A percentile compares a stretch with the other conserved stretches of the same genome.
phyloP scores from a whole-genome alignment of 768 basidiomycete species.

The Nevesoporus exiguus region DNA sequence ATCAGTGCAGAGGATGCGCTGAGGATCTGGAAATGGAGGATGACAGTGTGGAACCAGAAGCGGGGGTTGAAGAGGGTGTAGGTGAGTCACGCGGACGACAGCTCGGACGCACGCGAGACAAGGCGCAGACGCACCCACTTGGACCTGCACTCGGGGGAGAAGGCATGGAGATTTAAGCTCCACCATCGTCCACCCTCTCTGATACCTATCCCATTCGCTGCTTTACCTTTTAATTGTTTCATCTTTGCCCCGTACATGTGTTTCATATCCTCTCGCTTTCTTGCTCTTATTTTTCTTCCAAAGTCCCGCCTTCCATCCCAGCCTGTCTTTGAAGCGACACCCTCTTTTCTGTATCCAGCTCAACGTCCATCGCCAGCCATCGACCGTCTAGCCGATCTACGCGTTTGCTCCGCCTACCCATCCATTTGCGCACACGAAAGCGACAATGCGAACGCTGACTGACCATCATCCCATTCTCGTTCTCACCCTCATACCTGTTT shows the following conservation, averaged over 20 bases:
- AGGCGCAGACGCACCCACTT: constrained; percentile 4
- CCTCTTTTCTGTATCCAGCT: background rate
- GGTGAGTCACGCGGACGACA: constrained; percentile 20
- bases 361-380: background rate
- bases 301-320: background rate
- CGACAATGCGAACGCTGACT: background rate
- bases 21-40: constrained; percentile 24
- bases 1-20: background rate
- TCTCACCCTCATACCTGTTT: background rate
- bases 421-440: background rate
- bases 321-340: background rate
- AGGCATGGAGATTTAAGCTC: constrained; percentile 17
- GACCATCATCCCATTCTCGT: background rate
- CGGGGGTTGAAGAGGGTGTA: background rate
- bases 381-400: background rate
- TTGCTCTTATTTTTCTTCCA: background rate
- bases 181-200: background rate
- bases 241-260: background rate
- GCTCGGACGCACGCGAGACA: constrained; percentile 17
- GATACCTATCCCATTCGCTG: background rate
- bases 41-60: background rate
- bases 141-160: constrained; percentile 6
- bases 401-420: background rate
- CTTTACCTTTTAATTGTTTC: background rate
- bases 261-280: background rate